Base-by-base conservation (phyloP, 2,329 filamentous ascomycete species). In the Clonostachys byssicola region DNA sequence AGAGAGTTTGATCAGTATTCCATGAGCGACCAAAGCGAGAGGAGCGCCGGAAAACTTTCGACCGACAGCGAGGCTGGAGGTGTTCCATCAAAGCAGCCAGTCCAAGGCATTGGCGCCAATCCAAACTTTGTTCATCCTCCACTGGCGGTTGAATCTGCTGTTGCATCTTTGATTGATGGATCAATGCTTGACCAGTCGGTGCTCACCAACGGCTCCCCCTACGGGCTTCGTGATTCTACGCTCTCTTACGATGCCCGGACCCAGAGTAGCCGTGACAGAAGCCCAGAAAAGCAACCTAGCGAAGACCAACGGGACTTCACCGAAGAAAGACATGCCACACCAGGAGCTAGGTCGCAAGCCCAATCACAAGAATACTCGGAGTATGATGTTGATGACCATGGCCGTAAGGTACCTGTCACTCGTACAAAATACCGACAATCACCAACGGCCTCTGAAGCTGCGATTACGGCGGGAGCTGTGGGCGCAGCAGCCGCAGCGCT, bases 121-220 rank as follows among this genome's bases (percentile, higher is more conserved):
- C 86, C 90, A 3, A 78, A 89, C 54, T 86, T 90, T 59, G 78
- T 95, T 4, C 83, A 91, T 56, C 84, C 81, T 2, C 82, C 81
- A 3, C 61, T 83, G 34, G 89, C 80, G 3, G 84, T 95, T 0
- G 92, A 96, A 65, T 96, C 92, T 13, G 88, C 88, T 10, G 92
- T 97, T 12, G 92, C 92, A 8, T 96, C 92, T 14, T 73, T 97
- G 7, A 72, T 85, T 2, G 86, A 94, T 56, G 89, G 91, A 16
- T 92, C 90, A 1, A 71, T 78, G 64, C 62, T 81, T 14, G 78
- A 81, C 5, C 78, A 78, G 45, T 95, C 90, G 3, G 80, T 86
- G 12, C 62, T 96, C 46, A 92, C 83, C 4, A 71, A 60, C 35
- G 75, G 73, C 10, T 85, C 81, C 12, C 74, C 72, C 34, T 56